A percentile compares a stretch with the other conserved stretches of the same genome.
Evolutionary conservation across 2,329 filamentous ascomycete species (phyloP).

Genomic region (Mycogone perniciosa): DNA sequence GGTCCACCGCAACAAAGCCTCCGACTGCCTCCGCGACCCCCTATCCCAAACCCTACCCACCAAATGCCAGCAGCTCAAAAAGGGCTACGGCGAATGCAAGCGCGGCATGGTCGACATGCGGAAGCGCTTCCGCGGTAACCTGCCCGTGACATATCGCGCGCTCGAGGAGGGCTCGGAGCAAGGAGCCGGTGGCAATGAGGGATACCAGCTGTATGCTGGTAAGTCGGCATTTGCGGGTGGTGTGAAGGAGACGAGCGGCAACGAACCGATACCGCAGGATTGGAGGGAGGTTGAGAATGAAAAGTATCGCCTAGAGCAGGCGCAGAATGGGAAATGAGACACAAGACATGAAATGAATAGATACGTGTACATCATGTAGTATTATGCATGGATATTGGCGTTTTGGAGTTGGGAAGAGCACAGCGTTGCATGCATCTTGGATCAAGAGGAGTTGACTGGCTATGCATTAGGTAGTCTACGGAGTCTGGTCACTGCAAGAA

Average conservation of each 20-base stretch:
- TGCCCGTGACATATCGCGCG: slow-evolving; percentile 64
- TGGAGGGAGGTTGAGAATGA: slow-evolving; percentile 62
- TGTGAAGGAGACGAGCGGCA: slow-evolving; percentile 60
- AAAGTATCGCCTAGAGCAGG: slow-evolving; percentile 38
- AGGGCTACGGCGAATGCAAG: slow-evolving; percentile 91
- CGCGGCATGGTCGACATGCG: slow-evolving; percentile 97
- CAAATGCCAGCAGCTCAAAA: slow-evolving; percentile 87
- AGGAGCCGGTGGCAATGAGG: slow-evolving; percentile 28
- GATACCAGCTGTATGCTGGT: slow-evolving; percentile 74
- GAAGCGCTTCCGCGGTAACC: slow-evolving; percentile 93
- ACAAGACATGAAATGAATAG: neutral
- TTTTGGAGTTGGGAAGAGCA: too few relatives aligned
- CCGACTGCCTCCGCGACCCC: slow-evolving; percentile 81
- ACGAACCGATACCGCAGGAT: slow-evolving; percentile 55
- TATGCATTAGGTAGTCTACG: too few relatives aligned
- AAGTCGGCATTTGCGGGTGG: slow-evolving; percentile 60
- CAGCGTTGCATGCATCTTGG: too few relatives aligned
- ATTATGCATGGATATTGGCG: neutral
- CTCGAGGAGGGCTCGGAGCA: slow-evolving; percentile 48
- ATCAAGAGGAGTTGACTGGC: too few relatives aligned
- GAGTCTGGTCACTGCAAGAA: too few relatives aligned
- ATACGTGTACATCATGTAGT: neutral
- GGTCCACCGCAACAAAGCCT: slow-evolving; percentile 76
- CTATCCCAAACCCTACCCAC: slow-evolving; percentile 75
- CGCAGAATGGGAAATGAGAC: slow-evolving; percentile 1